Evolutionary conservation across 495 filamentous ascomycete genomes (phyloP).

Genomic region (Peziza echinospora): DNA sequence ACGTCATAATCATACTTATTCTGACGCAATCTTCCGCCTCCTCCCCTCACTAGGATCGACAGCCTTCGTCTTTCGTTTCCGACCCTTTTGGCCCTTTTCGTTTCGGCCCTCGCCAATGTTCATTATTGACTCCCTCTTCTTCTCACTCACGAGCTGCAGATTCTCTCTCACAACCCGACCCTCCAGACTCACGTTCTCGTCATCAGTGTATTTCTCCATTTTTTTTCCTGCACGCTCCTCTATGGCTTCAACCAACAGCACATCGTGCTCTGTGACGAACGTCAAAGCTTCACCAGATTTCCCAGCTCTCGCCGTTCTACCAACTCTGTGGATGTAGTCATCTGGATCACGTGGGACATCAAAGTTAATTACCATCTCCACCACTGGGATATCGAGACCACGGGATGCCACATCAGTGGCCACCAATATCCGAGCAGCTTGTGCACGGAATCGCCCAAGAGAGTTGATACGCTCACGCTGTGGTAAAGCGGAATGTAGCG

Average conservation of each 20-base stretch:
- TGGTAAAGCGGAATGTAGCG: constrained; percentile 65
- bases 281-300: constrained; percentile 61
- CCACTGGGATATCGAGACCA: constrained; percentile 87
- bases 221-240: constrained; percentile 59
- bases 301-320: constrained; percentile 83
- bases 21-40: no score
- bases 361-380: constrained; percentile 79
- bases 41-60: not conserved
- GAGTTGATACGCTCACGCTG: constrained; percentile 70
- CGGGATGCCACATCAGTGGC: constrained; percentile 92
- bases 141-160: constrained; percentile 71
- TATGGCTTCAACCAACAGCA: constrained; percentile 66
- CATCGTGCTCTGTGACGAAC: constrained; percentile 79
- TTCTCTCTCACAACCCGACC: constrained; percentile 59
- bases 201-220: constrained; percentile 66
- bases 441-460: constrained; percentile 72
- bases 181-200: constrained; percentile 67
- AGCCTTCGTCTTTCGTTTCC: constrained; percentile 31
- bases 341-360: constrained; percentile 89
- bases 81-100: constrained; percentile 53
- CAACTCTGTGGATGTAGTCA: constrained; percentile 92
- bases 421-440: constrained; percentile 74
- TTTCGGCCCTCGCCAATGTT: constrained; percentile 85
- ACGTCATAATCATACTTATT: no score
- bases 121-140: constrained; percentile 70